Evolutionary conservation across 1,139 yeast genomes (phyloP).

Genomic region (Chernovozyma aurita): DNA sequence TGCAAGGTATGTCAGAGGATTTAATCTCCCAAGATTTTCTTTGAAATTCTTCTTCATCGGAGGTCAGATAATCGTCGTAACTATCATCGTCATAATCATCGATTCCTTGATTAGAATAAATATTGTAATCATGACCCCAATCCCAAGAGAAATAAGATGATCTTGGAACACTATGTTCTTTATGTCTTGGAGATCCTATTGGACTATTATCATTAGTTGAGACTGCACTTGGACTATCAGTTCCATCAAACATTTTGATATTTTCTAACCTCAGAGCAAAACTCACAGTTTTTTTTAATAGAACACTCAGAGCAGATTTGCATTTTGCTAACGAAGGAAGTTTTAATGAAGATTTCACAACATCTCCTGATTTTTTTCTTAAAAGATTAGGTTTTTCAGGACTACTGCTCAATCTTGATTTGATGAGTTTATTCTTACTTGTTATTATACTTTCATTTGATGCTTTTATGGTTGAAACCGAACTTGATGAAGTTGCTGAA

Average conservation of each 20-base stretch:
- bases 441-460: neutral
- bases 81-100: constrained; percentile 13
- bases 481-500: neutral
- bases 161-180: constrained; percentile 6
- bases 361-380: constrained; percentile 37
- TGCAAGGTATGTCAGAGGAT: constrained; percentile 4
- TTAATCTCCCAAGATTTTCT: constrained; percentile 7
- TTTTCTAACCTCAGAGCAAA: constrained; percentile 35
- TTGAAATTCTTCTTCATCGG: constrained; percentile 12
- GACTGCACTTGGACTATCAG: constrained; percentile 37
- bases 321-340: constrained; percentile 23
- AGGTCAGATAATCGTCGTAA: constrained; percentile 13
- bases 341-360: constrained; percentile 37
- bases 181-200: constrained; percentile 24
- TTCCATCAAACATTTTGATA: constrained; percentile 39
- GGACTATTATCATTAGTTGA: constrained; percentile 32
- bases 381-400: constrained; percentile 16
- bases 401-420: neutral
- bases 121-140: constrained; percentile 9
- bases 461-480: constrained; percentile 1
- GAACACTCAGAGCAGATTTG: constrained; percentile 21
- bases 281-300: constrained; percentile 28
- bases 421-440: neutral
- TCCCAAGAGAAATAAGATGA: constrained; percentile 8
- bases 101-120: constrained; percentile 3